These are phyloP conservation scores for Coemansia sp. DNA, from an alignment of 192 early-diverging fungal genomes.

Conservation along the genomic window DNA sequence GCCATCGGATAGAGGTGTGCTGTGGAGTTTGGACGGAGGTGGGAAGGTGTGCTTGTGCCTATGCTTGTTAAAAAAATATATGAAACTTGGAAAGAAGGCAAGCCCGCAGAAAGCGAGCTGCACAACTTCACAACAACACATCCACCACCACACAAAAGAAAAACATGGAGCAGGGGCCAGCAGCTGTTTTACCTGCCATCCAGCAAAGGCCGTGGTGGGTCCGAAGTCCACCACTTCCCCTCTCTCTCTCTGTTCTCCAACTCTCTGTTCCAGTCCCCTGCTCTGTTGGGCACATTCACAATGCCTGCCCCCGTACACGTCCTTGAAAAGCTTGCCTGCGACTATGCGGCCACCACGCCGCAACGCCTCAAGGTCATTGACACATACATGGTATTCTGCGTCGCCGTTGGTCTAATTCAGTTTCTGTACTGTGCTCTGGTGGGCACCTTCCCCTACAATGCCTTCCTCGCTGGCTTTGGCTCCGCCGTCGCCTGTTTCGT, in stretches of 20 bases:
- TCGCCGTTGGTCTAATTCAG: constrained; percentile 87
- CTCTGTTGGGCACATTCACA: neutral
- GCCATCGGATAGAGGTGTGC: constrained; percentile 6
- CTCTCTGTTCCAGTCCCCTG: neutral
- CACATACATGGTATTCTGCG: constrained; percentile 86
- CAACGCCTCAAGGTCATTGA: constrained; percentile 87
- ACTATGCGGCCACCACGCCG: constrained; percentile 69
- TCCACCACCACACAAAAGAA: neutral
- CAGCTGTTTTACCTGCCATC: neutral
- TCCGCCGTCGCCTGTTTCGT: constrained; percentile 91
- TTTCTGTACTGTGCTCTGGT: constrained; percentile 83
- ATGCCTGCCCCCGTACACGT: constrained; percentile 4
- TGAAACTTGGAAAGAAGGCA: neutral
- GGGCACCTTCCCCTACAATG: constrained; percentile 97
- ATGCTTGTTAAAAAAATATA: neutral
- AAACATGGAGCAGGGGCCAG: neutral
- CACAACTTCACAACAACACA: neutral
- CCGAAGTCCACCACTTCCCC: neutral
- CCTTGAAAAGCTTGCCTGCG: constrained; percentile 18
- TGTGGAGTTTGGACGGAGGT: neutral
- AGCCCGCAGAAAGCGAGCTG: neutral
- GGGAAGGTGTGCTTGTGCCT: neutral
- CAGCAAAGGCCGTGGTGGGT: neutral
- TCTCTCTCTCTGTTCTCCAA: too few species aligned
- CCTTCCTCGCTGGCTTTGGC: constrained; percentile 94